A percentile compares a stretch with the other conserved stretches of the same genome.
phyloP scores from a whole-genome alignment of 2,329 filamentous ascomycete species.

The Mycosphaerella sp. region DNA sequence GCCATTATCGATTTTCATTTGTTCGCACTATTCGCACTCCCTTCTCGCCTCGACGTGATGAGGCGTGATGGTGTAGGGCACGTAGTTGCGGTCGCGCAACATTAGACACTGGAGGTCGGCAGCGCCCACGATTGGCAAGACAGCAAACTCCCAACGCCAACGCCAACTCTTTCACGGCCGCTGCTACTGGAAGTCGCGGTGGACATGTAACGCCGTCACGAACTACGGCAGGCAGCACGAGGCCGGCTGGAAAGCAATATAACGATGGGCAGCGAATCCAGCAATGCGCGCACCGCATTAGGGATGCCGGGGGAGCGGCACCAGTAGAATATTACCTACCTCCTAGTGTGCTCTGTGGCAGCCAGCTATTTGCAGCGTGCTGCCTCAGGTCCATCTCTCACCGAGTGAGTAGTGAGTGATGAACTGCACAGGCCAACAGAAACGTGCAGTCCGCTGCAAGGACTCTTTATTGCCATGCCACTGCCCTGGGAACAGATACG shows the following conservation, averaged over 20 bases:
- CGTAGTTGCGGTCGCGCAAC: neutral
- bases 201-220: slow-evolving; percentile 19
- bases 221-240: slow-evolving; percentile 15
- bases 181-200: neutral
- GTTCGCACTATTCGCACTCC: neutral
- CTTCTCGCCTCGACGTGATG: neutral
- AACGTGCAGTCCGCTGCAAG: slow-evolving; percentile 18
- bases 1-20: neutral
- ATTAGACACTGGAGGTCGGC: neutral
- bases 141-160: neutral
- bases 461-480: slow-evolving; percentile 7
- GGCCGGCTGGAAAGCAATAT: neutral
- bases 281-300: neutral
- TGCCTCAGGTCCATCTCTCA: neutral
- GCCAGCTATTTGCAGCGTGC: slow-evolving; percentile 17
- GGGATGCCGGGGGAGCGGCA: slow-evolving; percentile 11
- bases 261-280: too few relatives aligned
- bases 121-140: neutral
- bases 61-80: neutral
- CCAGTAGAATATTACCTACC: too few relatives aligned
- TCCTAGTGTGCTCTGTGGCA: too few relatives aligned
- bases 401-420: slow-evolving; percentile 14
- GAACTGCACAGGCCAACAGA: slow-evolving; percentile 4
- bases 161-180: neutral
- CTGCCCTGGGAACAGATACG: slow-evolving; percentile 4